Base-by-base conservation (phyloP, 2,329 filamentous ascomycete genomes). In the Macrophomina tecta region DNA sequence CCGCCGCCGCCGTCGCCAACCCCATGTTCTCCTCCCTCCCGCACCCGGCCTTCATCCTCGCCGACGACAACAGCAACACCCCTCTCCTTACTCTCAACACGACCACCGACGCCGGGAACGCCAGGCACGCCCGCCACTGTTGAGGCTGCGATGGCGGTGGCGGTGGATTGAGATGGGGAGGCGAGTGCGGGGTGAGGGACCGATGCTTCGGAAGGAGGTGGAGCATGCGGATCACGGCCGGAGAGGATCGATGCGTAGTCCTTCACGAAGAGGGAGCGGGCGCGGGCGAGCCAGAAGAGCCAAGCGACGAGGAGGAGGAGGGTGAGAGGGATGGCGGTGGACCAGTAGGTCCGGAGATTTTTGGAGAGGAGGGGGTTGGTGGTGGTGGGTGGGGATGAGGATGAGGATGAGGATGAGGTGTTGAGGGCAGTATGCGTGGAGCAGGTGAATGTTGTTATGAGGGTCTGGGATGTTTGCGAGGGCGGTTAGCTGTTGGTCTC, bases 301-400 rank as follows among this genome's bases (percentile, higher is more conserved):
- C 42, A 30, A 30, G 16, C 23, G 58, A 45, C 6, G 23, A 60
- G 55, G 38, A 60, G 55, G 55, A 48, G 42, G 58, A 49, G 28
- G 58, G 58, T 62, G 58, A 62, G 58, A 6, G 58, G 58, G 42
- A 62, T 62, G 58, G 58, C 38, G 58, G 45, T 49, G 58, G 58
- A 14, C 58, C 58, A 62, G 58, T 62, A 62, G 58, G 58, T 62
- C 42, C 30, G 28, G 8, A 62, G 58, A n/a, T 62, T 62, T 48
- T 46, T 60, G 55, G 55, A 60, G 40, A 60, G 55, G 55, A 60
- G 55, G 55, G 55, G 55, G 58, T 38, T 48, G 30, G n/a, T 38
- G 2, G 32, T 12, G 38, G n/a, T n/a, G n/a, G n/a, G n/a, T n/a
- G n/a, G n/a, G n/a, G 12, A 28, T 40, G 30, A 3, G 40, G 45